Evolutionary conservation across 129 eudicot species (phyloP), one percentile per base, ranked within the genome.

Genomic region (Scalesia atractyloides): DNA sequence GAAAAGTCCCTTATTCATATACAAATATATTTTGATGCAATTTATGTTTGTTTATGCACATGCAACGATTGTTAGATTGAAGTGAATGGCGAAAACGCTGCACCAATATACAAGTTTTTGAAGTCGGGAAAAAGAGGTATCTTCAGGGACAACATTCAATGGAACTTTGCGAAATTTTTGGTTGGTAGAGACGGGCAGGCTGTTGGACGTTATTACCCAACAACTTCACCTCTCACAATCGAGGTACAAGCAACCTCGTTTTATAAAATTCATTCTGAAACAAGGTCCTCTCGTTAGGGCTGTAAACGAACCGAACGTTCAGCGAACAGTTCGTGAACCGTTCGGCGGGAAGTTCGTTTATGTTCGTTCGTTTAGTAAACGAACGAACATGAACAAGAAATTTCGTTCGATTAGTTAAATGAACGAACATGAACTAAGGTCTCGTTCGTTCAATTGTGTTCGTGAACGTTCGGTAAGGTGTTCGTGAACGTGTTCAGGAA

Each of bases 151-250:
- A 82, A 87, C 24, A 78, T 92, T 76, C 94, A 92, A 66, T 89
- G 98, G 98, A 92, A 92, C 81, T 92, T 92, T 33, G 88, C 96
- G 1, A 92, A 92, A 71, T 89, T 92, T 69, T 82, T 92, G 70
- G 90, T 92, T 3, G 86, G 81, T 67, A 85, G 72, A 74, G 75
- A 75, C 10, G 98, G 98, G 62, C 87, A 85, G 34, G 79, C 86
- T 49, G 88, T 87, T 33, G 88, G 82, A 82, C 96, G 96, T 64
- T 92, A 89, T 84, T 89, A 89, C 74, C 98, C 98, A 34, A 92
- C 98, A 15, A 92, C 96, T 46, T 85, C 98, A 39, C 96, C 98
- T 67, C 95, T 89, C 33, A 87, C 95, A 20, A 69, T 89, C 9
- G 98, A 89, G 91, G 98, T 92, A 80, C 76, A 65, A 70, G 7